A percentile compares a stretch with the other conserved stretches of the same genome.
phyloP scores from a whole-genome alignment of 2,329 filamentous ascomycete species.

The Fusarium scirpi region DNA sequence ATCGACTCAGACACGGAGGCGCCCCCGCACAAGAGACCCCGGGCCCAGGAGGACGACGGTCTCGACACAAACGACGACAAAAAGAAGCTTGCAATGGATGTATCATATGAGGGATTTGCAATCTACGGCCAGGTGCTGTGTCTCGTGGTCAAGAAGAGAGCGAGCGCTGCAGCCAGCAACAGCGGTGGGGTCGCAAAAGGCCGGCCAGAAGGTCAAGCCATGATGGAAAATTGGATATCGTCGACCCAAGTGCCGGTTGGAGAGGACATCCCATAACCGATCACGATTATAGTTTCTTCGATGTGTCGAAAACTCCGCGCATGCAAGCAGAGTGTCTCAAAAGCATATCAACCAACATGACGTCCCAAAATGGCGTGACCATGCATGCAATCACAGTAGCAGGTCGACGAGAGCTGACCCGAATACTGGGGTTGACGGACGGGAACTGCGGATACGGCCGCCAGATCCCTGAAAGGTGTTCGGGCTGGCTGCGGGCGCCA shows the following conservation, averaged over 20 bases:
- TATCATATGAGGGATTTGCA: slow-evolving; percentile 93
- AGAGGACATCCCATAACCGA: slow-evolving; percentile 50
- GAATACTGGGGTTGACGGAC: slow-evolving; percentile 28
- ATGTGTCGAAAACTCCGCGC: background rate
- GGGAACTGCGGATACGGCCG: slow-evolving; percentile 43
- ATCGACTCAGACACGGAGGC: slow-evolving; percentile 56
- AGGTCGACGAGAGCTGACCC: slow-evolving; percentile 23
- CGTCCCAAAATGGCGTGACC: slow-evolving; percentile 30
- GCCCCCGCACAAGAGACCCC: slow-evolving; percentile 60
- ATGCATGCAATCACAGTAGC: slow-evolving; percentile 11
- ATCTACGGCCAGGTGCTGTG: slow-evolving; percentile 95
- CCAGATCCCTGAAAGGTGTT: slow-evolving; percentile 27
- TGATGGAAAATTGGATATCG: slow-evolving; percentile 87
- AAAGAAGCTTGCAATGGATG: slow-evolving; percentile 89
- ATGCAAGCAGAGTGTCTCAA: slow-evolving; percentile 20
- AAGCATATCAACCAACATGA: slow-evolving; percentile 26
- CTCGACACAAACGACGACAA: slow-evolving; percentile 73
- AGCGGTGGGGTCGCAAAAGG: slow-evolving; percentile 39
- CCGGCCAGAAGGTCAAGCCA: slow-evolving; percentile 67
- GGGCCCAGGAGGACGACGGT: slow-evolving; percentile 49
- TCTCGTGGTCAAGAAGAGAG: slow-evolving; percentile 83
- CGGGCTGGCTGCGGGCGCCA: slow-evolving; percentile 8
- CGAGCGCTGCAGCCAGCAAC: slow-evolving; percentile 48
- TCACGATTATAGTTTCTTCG: background rate
- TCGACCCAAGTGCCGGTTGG: slow-evolving; percentile 75